Evolutionary conservation across 345 rosid genomes (phyloP).

Genomic region (Gossypium turneri): DNA sequence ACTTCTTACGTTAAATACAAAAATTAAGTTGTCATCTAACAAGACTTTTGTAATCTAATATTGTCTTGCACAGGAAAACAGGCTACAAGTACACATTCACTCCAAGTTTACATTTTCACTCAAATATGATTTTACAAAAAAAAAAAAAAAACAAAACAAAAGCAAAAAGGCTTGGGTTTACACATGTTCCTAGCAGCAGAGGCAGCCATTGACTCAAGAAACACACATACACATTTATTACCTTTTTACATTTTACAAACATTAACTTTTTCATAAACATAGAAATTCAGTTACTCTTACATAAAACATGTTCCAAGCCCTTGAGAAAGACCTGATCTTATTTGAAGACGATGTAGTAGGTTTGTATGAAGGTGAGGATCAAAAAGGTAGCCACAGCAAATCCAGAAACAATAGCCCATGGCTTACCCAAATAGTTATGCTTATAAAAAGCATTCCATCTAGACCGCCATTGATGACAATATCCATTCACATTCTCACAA

Average conservation of each 20-base stretch:
- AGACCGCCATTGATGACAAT: not conserved
- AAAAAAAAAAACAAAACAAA: too few relatives aligned
- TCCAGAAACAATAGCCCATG: slow-evolving; percentile 10
- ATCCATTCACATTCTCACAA: not conserved
- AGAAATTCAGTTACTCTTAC: not conserved
- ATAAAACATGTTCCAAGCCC: not conserved
- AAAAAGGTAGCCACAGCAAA: not conserved
- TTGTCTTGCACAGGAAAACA: too few relatives aligned
- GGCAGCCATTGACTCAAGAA: too few relatives aligned
- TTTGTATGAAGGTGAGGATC: slow-evolving; percentile 14
- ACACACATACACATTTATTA: not conserved
- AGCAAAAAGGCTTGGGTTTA: too few relatives aligned
- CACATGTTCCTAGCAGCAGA: too few relatives aligned
- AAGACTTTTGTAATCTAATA: too few relatives aligned
- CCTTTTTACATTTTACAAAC: not conserved
- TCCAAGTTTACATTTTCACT: too few relatives aligned
- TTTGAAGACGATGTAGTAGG: slow-evolving; percentile 1
- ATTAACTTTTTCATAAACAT: not conserved
- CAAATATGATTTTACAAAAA: too few relatives aligned
- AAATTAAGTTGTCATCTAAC: too few relatives aligned
- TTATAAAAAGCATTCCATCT: not conserved
- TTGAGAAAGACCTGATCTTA: not conserved
- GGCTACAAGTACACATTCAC: too few relatives aligned
- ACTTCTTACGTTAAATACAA: too few relatives aligned
- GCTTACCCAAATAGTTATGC: slow-evolving; percentile 10